phyloP scores from a whole-genome alignment of 2,329 filamentous ascomycete genomes.

The Fusarium fujikuroi region DNA sequence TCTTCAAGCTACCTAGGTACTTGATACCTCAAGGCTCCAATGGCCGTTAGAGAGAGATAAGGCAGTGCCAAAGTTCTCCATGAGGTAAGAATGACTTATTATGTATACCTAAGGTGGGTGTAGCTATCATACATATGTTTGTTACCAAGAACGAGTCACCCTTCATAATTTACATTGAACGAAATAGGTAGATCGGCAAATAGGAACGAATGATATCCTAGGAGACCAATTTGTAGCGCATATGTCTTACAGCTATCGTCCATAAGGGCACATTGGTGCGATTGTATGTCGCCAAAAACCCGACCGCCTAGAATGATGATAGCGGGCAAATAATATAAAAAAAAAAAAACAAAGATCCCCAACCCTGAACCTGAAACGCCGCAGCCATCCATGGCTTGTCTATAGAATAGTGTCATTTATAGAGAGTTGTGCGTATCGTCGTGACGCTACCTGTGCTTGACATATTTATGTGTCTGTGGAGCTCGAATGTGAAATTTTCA shows the following conservation, averaged over 20 bases:
- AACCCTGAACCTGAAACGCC: conserved; percentile 18
- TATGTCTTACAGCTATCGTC: background rate
- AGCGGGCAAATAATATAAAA: background rate
- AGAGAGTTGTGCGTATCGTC: conserved; percentile 36
- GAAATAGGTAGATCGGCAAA: background rate
- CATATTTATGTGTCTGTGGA: conserved; percentile 28
- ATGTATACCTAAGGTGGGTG: background rate
- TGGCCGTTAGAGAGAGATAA: background rate
- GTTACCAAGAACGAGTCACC: background rate
- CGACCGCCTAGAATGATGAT: background rate
- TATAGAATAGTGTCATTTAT: conserved; percentile 28
- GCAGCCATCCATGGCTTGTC: conserved; percentile 24
- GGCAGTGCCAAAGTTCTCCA: background rate
- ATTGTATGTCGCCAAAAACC: background rate
- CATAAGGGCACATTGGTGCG: background rate
- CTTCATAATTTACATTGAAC: conserved; percentile 4
- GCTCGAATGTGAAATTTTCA: conserved; percentile 21
- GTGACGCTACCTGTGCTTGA: conserved; percentile 29
- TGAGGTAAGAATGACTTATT: background rate
- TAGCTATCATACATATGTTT: conserved; percentile 14
- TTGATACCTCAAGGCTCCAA: background rate
- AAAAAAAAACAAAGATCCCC: background rate
- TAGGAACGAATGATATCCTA: conserved; percentile 1
- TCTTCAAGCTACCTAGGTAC: background rate
- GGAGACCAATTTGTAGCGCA: background rate